Evolutionary conservation across 805 yeast genomes (phyloP), one percentile per base, ranked within the genome.

Genomic region (Candida rishiriensis): DNA sequence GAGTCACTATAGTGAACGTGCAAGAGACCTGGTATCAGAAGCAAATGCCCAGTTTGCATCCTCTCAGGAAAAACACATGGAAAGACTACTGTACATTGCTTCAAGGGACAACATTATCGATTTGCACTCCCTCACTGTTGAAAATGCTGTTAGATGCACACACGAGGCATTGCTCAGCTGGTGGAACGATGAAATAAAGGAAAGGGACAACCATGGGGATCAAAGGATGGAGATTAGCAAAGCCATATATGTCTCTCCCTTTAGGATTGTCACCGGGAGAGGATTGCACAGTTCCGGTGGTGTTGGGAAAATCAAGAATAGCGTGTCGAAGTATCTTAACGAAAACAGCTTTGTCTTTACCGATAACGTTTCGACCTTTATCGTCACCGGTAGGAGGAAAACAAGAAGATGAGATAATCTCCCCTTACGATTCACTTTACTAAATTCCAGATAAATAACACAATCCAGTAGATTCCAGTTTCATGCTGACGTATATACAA

Each of bases 211-310:
- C 2, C 42, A 56, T 5, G 64, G 68, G 17, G 78, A 79, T 0
- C 33, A 12, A 21, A 67, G 61, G 5, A 55, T 69, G 18, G 45
- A 60, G 5, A 48, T 57, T 2, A 46, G 64, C 0, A 61, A 59
- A 28, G 81, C 72, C 0, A 44, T 53, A 10, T 66, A 68, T 56
- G 69, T 76, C 1, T 66, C 61, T 1, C 75, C 77, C 0, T 53
- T 83, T 8, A 57, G 47, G 1, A 63, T 85, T 0, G 63, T 84
- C 11, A 83, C 91, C 0, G 91, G 93, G 0, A 63, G 87, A 50
- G 93, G 93, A 0, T 54, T 81, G 6, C 93, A 85, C 59, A 81
- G 87, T 38, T 67, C 57, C 1, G 78, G 75, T 5, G 87, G 88
- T 0, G 56, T 65, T 1, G 69, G 85, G 1, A 72, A 66, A 46